Base-by-base conservation (phyloP, 352 stramenopile genomes). In the Plasmopara viticola region DNA sequence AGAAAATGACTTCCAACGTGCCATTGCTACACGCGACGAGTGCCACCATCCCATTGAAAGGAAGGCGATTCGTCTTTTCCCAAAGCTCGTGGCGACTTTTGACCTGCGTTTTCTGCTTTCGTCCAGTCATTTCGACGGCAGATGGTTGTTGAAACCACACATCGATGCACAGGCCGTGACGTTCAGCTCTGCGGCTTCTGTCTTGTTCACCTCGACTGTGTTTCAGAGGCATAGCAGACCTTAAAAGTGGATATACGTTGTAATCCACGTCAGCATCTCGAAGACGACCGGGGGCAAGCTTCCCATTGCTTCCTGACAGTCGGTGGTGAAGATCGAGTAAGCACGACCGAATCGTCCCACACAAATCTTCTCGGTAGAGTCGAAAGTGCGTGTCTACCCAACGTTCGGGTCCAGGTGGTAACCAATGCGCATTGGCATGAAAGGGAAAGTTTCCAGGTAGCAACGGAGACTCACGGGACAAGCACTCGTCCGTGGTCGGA, bases 321-420 rank as follows among this genome's bases (percentile, higher is more conserved):
- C 60, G 58, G 17, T 60, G 38, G 28, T 51, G 31, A 25, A 78
- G 50, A 43, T 74, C 58, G 25, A 72, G 68, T 8, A 78, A 44
- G n/a, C 53, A 67, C 28, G 57, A 56, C 6, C 68, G 65, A 47
- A 73, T 61, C 1, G 54, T 70, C 5, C 54, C 37, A 35, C 58
- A 72, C 38, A 74, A 61, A 34, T 78, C 68, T 58, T 78, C 68
- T 31, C 65, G 58, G 51, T 70, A 73, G 12, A 78, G 48, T 17
- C 68, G 65, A 53, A 78, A 78, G 41, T 78, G 68, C 4, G 65
- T 74, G 39, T 78, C 68, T 6, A 78, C 51, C 65, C 63, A 74
- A 9, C 65, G 64, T 14, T 72, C 65, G 15, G 66, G 66, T 47
- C 66, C 63, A 14, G 65, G 58, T 1, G 62, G 62, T 50, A 78